Base-by-base conservation (phyloP, 1,139 yeast genomes). In the Debaryomycetaceae sp. region DNA sequence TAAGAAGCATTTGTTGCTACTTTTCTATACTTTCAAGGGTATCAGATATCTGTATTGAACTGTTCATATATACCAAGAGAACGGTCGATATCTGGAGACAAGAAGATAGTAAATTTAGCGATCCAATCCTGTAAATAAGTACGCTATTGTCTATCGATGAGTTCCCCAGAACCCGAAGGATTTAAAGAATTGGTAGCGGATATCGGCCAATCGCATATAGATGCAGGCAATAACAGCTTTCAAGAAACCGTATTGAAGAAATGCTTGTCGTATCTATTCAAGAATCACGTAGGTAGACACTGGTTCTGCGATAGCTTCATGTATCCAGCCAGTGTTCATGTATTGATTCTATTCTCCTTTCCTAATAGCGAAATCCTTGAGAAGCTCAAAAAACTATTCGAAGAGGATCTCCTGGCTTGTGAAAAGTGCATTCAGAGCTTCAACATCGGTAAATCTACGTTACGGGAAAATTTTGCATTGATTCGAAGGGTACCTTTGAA, bases 281-380 rank as follows among this genome's bases (percentile, higher is more conserved):
- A 49, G 11, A 44, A 56, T 33, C 44, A 50, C 35, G 39, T 47
- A 3, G 51, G 51, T 17, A 49, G 42, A 8, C 88, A 83, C 49
- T 61, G 81, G 56, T 82, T 79, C 54, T 83, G 89, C 58, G 77
- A 80, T 53, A 63, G 64, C 9, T 55, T 58, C 30, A 63, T 76
- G 51, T 65, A 61, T 37, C 74, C 77, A 5, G 66, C 79, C 17
- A 65, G 82, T 8, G 65, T 73, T 17, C 82, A 81, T 53, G 60
- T 74, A 6, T 56, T 83, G 41, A 75, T 83, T 15, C 63, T 82
- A 41, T 81, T 81, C 53, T 79, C 87, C 7, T 79, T 81, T 49
- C 74, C 75, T 19, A 72, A 70, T 31, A 70, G 69, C 37, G 65
- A 66, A 9, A 67, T 74, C 19, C 59, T 74, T 11, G 55, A 53